Evolutionary conservation across 1,284 basidiomycete species (phyloP), one percentile per base, ranked within the genome.

Genomic region (Sphaerobolus stellatus): DNA sequence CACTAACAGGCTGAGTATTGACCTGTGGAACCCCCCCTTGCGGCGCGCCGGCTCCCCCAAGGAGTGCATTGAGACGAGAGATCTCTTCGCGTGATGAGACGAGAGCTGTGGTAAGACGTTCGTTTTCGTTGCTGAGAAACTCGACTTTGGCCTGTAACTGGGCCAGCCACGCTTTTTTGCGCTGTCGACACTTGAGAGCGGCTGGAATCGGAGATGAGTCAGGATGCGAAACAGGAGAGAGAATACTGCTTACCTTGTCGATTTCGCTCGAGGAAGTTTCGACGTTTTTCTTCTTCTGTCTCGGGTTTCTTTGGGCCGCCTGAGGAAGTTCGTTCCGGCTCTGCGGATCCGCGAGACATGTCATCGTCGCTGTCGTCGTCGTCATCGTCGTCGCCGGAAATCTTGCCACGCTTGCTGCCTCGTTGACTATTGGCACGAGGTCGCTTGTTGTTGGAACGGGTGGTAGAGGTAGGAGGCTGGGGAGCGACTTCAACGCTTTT

Each of bases 131-230:
- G 28, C 82, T 78, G 28, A 98, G 80, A 61, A 82, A 92, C 69
- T 98, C 95, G 68, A 95, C 92, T 67, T 96, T 96, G 51, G 88
- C 86, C 71, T 99, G 96, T 18, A 99, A 77, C 61, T 93, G 89
- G 24, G 86, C 81, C 25, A 98, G 82, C 96, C 97, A 99, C 5
- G 94, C 94, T 74, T 99, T 99, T 73, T 99, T 99, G 54, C 96
- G 87, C 70, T 99, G 96, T 36, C 96, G 91, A 72, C 97, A 99
- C 75, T 99, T 99, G 66, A 98, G 84, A 3, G 96, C 96, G 56
- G 96, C 96, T 96, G 66, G 6, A 52, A 48, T 48, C 24, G 36
- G 28, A 8, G 50, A 61, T 45, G 52, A 11, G 18, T 11, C 5
- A 14, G 20, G n/a, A 11, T 22, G 20, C 4, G 24, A 18, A 25